Base-by-base conservation (phyloP, 345 rosid species). In the Cochlearia excelsa region DNA sequence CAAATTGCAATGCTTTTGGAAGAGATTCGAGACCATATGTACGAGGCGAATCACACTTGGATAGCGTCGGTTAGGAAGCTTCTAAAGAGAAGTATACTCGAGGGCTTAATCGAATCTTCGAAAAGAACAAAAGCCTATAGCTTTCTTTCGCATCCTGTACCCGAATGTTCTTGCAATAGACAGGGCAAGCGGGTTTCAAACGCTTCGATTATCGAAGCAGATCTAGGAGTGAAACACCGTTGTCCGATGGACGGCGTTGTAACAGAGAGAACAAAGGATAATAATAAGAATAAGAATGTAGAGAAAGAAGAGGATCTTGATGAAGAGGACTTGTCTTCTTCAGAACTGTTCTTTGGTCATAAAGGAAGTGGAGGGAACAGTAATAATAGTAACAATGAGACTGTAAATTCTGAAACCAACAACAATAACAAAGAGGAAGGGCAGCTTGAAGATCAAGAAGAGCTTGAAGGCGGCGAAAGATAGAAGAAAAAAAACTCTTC, bases 401-500 rank as follows among this genome's bases (percentile, higher is more conserved):
- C 47, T 37, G 85, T 71, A 57, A 82, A 81, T 48, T 79, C 79
- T 46, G 97, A 82, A 78, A 63, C 73, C 43, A 89, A 65, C 75
- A 73, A 64, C 67, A 89, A 65, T 74, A 73, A 64, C 67, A 86
- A 85, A 69, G 99, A 93, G 73, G 90, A 85, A 71, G 67, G 84
- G 44, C 87, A 75, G 31, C 62, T 86, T 55, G 99, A 93, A 66
- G 99, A 93, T 75, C 92, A 84, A 69, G 99, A 93, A 60, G 99
- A 93, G 68, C 84, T 83, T 5, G 99, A 87, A 37, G 84, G 84
- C 2, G 75, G 80, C 9, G 97, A 89, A 33, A 52, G 50, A 58
- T 61, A 6, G 4, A 11, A 26, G 37, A 9, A 46, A 30, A 26
- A 38, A 26, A 5, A 53, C 9, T 11, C 10, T 45, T 16, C 23